A percentile compares a stretch with the other conserved stretches of the same genome.
These are phyloP conservation scores for Pseudogymnoascus verrucosus DNA, from an alignment of 2,329 filamentous ascomycete genomes.

Conservation along the genomic window DNA sequence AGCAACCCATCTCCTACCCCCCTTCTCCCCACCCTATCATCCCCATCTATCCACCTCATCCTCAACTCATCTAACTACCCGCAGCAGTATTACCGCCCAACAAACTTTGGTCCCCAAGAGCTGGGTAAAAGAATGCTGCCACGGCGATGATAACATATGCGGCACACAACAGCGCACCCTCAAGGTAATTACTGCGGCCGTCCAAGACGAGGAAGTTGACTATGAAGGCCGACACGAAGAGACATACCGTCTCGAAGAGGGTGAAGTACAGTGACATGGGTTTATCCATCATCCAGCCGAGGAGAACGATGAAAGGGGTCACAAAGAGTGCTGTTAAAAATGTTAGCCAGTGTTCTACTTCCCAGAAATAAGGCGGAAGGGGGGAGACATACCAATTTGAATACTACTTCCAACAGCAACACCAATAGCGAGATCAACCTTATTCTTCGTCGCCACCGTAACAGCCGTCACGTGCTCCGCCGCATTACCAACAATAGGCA, in stretches of 20 bases:
- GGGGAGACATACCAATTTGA: conserved; percentile 47
- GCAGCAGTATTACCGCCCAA: conserved; percentile 26
- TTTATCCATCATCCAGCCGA: conserved; percentile 61
- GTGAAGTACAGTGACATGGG: conserved; percentile 81
- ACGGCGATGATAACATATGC: conserved; percentile 62
- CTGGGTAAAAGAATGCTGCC: conserved; percentile 59
- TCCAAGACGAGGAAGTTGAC: conserved; percentile 84
- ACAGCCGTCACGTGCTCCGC: conserved; percentile 67
- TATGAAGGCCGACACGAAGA: conserved; percentile 77
- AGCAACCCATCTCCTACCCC: background rate
- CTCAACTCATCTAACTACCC: conserved; percentile 15
- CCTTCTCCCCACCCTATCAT: background rate
- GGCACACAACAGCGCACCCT: conserved; percentile 62
- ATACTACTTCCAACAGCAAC: conserved; percentile 65
- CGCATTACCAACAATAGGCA: conserved; percentile 66
- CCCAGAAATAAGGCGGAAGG: background rate
- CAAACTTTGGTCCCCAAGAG: conserved; percentile 38
- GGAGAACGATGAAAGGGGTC: conserved; percentile 60
- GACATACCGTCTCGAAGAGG: conserved; percentile 77
- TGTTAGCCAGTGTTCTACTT: background rate
- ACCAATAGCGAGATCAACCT: conserved; percentile 68
- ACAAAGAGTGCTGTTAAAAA: conserved; percentile 47
- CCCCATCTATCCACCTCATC: background rate
- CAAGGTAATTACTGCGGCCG: conserved; percentile 78
- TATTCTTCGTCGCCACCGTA: conserved; percentile 64